These are phyloP conservation scores for Phycomyces blakesleeanus DNA, from an alignment of 192 early-diverging fungal species.

Conservation along the genomic window DNA sequence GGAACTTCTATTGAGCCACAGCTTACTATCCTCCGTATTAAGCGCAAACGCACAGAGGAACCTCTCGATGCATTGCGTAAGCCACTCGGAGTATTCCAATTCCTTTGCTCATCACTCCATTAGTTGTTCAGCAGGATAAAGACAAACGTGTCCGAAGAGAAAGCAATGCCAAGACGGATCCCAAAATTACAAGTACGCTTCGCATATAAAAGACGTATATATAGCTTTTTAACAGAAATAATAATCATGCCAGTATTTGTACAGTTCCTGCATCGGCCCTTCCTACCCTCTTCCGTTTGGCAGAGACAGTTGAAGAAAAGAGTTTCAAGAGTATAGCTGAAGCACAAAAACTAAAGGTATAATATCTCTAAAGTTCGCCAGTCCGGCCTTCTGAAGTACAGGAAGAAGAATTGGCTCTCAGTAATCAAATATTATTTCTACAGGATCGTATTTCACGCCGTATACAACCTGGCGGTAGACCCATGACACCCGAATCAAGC, in stretches of 20 bases:
- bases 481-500: conserved; percentile 6
- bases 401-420: not conserved
- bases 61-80: conserved; percentile 67
- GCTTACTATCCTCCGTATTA: conserved; percentile 68
- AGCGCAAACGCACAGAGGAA: conserved; percentile 72
- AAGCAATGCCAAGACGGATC: conserved; percentile 4
- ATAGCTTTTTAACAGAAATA: too few relatives aligned
- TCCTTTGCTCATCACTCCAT: not conserved
- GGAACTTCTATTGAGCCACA: conserved; percentile 1
- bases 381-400: too few relatives aligned
- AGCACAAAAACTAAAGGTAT: conserved; percentile 52
- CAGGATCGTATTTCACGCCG: conserved; percentile 31
- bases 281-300: conserved; percentile 57
- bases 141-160: conserved; percentile 25
- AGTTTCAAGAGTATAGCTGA: conserved; percentile 54
- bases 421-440: not conserved
- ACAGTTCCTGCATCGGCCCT: conserved; percentile 6
- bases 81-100: not conserved
- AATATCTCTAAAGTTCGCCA: too few relatives aligned
- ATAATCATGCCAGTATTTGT: not conserved
- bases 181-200: conserved; percentile 5
- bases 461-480: conserved; percentile 22
- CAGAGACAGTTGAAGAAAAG: conserved; percentile 62
- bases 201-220: too few relatives aligned
- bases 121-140: conserved; percentile 53